Evolutionary conservation across 176 grass and related monocot genomes (phyloP).

Genomic region (Pontederia paniculata): DNA sequence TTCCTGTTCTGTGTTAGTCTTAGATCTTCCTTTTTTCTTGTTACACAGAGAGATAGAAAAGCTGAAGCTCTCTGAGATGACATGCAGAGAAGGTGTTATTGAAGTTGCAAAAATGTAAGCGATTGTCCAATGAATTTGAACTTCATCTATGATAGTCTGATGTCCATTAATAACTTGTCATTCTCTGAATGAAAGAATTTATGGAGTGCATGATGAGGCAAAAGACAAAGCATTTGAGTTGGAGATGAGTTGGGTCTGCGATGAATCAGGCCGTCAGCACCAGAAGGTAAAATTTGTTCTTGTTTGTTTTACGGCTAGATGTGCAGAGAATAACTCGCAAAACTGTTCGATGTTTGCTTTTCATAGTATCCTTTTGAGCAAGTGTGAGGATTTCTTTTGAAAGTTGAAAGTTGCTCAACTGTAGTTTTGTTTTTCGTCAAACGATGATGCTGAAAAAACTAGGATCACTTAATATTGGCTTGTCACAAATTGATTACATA

Average conservation of each 20-base stretch:
- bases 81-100: constrained; percentile 74
- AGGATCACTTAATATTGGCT: no score
- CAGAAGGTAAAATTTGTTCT: constrained; percentile 45
- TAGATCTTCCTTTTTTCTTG: not conserved
- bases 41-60: constrained; percentile 81
- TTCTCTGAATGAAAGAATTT: constrained; percentile 33
- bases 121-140: not conserved
- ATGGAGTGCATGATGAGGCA: constrained; percentile 77
- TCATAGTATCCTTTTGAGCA: no score
- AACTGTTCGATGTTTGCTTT: not conserved
- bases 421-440: not conserved
- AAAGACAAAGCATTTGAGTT: constrained; percentile 83
- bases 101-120: constrained; percentile 83
- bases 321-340: not conserved
- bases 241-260: constrained; percentile 88
- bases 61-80: constrained; percentile 81
- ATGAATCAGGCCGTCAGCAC: constrained; percentile 67
- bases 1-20: not conserved
- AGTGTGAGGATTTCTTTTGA: no score
- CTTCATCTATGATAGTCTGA: no score
- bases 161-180: not conserved
- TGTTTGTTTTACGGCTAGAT: not conserved
- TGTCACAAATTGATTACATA: no score
- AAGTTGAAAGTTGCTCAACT: no score
- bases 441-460: not conserved